phyloP scores from a whole-genome alignment of 352 stramenopile species.

The Globisporangium recalcitrans region DNA sequence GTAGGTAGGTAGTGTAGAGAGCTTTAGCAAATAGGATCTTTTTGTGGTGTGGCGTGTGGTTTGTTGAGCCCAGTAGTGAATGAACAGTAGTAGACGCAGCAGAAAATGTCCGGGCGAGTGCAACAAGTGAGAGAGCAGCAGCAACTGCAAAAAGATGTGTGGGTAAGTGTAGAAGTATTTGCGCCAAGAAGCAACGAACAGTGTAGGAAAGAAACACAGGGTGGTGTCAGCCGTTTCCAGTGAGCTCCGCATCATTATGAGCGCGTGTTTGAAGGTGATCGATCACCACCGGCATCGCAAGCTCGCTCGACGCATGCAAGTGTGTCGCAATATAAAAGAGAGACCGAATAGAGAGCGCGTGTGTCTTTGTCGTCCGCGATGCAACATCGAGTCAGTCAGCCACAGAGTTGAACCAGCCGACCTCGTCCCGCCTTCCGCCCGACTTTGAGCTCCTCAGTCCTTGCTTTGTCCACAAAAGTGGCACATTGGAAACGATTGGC shows the following conservation, averaged over 20 bases:
- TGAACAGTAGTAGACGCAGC: constrained; percentile 9
- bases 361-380: background rate
- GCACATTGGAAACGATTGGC: constrained; percentile 9
- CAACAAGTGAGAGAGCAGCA: constrained; percentile 13
- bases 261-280: background rate
- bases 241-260: constrained; percentile 2
- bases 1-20: constrained; percentile 18
- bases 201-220: constrained; percentile 5
- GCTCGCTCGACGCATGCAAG: background rate
- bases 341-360: background rate
- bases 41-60: constrained; percentile 15
- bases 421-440: background rate
- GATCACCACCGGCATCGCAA: background rate
- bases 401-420: background rate
- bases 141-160: background rate
- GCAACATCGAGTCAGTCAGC: background rate
- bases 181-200: constrained; percentile 2
- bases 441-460: background rate
- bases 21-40: constrained; percentile 18
- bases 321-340: background rate
- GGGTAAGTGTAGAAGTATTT: constrained; percentile 9
- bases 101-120: background rate
- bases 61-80: constrained; percentile 9
- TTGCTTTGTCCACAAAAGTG: background rate
- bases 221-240: background rate